phyloP scores from a whole-genome alignment of 805 yeast species.

The Spathaspora hagerdaliae region DNA sequence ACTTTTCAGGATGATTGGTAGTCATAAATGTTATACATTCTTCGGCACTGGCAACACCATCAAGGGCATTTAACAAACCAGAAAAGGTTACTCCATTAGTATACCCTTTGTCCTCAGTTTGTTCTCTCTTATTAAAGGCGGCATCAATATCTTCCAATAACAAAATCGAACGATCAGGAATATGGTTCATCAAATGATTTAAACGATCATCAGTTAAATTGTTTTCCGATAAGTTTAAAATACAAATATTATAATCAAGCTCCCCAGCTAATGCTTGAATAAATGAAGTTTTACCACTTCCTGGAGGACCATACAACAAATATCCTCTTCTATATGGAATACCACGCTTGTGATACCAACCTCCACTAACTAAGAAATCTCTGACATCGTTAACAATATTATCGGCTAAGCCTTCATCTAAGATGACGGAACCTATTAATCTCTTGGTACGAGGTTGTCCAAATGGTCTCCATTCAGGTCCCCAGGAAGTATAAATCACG shows the following conservation, averaged over 20 bases:
- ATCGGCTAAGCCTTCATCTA: conserved; percentile 73
- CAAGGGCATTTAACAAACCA: conserved; percentile 88
- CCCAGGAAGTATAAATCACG: conserved; percentile 90
- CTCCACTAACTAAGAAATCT: conserved; percentile 75
- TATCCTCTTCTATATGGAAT: conserved; percentile 97
- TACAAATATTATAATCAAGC: conserved; percentile 91
- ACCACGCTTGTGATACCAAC: conserved; percentile 95
- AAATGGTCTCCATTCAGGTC: conserved; percentile 98
- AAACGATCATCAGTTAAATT: conserved; percentile 92
- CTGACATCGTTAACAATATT: conserved; percentile 63
- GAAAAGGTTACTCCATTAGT: conserved; percentile 91
- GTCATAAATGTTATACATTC: conserved; percentile 97
- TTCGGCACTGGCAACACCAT: conserved; percentile 97
- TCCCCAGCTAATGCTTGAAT: conserved; percentile 97
- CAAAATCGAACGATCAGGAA: conserved; percentile 84
- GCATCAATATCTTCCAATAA: conserved; percentile 93
- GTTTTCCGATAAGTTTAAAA: conserved; percentile 83
- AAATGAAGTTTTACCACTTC: conserved; percentile 92
- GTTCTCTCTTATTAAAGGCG: conserved; percentile 82
- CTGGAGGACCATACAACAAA: conserved; percentile 94
- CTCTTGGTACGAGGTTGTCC: conserved; percentile 93
- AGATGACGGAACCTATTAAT: conserved; percentile 75
- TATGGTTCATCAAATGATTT: conserved; percentile 93
- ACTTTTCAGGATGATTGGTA: conserved; percentile 90
- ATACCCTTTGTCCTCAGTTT: conserved; percentile 72